Evolutionary conservation across 768 basidiomycete species (phyloP), one percentile per base, ranked within the genome.

Genomic region (Boletus subparvulus): DNA sequence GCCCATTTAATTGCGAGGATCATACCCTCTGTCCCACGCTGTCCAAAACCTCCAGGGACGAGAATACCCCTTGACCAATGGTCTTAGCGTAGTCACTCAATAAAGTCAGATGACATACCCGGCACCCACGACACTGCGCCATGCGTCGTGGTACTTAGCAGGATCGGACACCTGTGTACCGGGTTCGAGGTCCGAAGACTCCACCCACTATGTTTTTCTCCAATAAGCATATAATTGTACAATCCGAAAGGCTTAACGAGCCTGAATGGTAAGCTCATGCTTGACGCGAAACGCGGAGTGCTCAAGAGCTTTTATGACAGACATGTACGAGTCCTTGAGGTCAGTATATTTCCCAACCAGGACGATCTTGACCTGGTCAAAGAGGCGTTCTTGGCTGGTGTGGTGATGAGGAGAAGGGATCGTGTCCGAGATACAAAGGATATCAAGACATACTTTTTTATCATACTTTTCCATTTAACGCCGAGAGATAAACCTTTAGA

Each of bases 291-390:
- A 93, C 1, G 95, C 92, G 6, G 95, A 94, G 73, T 99, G 96
- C 73, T 99, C 96, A 36, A 99, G 79, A 21, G 97, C 85, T 78
- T 99, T 99, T 67, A 86, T 87, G 54, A 99, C 96, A 30, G 91
- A 94, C 92, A 98, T 98, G 72, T 99, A 99, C 28, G 95, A 97
- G 73, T 99, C 96, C 74, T 94, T 92, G 46, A 98, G 78, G 61
- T 93, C 87, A 13, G 94, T 98, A 77, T 99, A 99, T 75, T 99
- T 99, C 44, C 96, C 96, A 16, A 99, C 95, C 50, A 99, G 79
- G 21, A 88, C 93, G 59, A 99, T 90, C 44, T 83, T 84, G 44
- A 97, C 94, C 10, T 83, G 81, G 64, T 98, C 95, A 69, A 88
- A 96, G 6, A 94, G 78, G 40, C 94, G 85, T 70, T 98, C 96